Base-by-base conservation (phyloP, 768 basidiomycete genomes). In the Russula foetens region DNA sequence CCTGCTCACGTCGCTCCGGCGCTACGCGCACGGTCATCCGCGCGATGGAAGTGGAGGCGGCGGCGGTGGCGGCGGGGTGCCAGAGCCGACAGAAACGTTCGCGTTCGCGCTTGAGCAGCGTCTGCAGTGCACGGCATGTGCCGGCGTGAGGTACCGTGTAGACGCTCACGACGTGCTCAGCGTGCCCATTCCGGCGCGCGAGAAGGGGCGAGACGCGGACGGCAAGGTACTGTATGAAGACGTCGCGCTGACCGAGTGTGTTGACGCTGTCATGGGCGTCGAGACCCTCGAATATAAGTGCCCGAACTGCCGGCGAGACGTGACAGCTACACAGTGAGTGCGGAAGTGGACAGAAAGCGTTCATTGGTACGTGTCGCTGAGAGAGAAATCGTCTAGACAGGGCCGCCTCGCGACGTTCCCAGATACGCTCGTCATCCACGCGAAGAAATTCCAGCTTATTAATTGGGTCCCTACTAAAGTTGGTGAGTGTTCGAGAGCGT, bases 401-500 rank as follows among this genome's bases (percentile, higher is more conserved):
- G 79, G 81, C 17, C 82, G 80, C 31, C 90, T 98, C 67, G 81
- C 89, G 0, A 88, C 90, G 1, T 92, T 96, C 78, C 97, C 97
- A 0, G 81, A 93, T 12, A 83, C 92, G 1, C 79, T 98, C 0
- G 85, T 96, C 8, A 72, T 99, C 1, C 95, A 97, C 64, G 86
- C 92, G 45, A 91, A 90, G 69, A 96, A 96, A 67, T 98, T 97
- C 76, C 90, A 94, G 72, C 81, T 96, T 4, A 87, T 93, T 44
- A 92, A 93, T 66, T 98, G 97, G 97, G 92, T 99, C 1, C 97
- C 97, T 0, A 81, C 87, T 3, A 99, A 99, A 73, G 79, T 98
- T 29, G 92, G 93, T 92, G 63, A 19, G 83, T 45, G 33, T 17
- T 4, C 39, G 8, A 7, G 14, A 8, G 38, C 11, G 19, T 28